Percentiles rank a stretch among this genome's conserved stretches.
Evolutionary conservation across 2,329 filamentous ascomycete genomes (phyloP).

Genomic region (Nigrograna mackinnonii): DNA sequence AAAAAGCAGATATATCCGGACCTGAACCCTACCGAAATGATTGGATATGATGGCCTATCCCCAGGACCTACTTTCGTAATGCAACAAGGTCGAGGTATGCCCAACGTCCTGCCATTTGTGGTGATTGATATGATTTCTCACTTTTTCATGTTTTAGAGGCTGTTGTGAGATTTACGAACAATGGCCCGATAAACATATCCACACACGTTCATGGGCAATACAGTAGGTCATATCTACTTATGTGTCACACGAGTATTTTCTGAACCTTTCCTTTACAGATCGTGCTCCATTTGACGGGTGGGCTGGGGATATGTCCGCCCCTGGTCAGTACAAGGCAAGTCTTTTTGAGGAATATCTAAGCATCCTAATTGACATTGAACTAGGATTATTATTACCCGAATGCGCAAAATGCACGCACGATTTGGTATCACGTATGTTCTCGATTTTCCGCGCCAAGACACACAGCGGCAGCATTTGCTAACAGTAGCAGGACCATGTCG

Average conservation of each 20-base stretch:
- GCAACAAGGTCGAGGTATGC: conserved; percentile 44
- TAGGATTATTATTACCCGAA: conserved; percentile 66
- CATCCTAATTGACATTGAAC: background rate
- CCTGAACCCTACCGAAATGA: conserved; percentile 42
- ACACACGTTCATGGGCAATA: conserved; percentile 62
- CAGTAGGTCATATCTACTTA: conserved; percentile 7
- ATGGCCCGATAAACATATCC: conserved; percentile 46
- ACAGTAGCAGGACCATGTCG: conserved; percentile 40
- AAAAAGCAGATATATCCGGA: conserved; percentile 49
- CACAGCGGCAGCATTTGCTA: background rate
- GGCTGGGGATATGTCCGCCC: conserved; percentile 56
- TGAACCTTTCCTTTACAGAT: conserved; percentile 7
- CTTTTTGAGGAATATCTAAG: background rate
- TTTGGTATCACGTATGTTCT: conserved; percentile 62
- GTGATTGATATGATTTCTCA: conserved; percentile 3
- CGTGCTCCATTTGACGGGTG: conserved; percentile 56
- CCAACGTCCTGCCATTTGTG: no score
- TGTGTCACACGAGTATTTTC: background rate
- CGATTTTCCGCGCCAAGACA: no score
- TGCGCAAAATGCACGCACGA: conserved; percentile 53
- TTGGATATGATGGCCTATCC: conserved; percentile 59
- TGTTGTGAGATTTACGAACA: conserved; percentile 59
- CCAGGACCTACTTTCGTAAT: conserved; percentile 60
- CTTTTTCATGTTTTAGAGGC: conserved; percentile 46
- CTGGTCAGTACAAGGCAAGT: conserved; percentile 55